phyloP scores from a whole-genome alignment of 169 alveolate genomes.

The Plasmodium falciparum region DNA sequence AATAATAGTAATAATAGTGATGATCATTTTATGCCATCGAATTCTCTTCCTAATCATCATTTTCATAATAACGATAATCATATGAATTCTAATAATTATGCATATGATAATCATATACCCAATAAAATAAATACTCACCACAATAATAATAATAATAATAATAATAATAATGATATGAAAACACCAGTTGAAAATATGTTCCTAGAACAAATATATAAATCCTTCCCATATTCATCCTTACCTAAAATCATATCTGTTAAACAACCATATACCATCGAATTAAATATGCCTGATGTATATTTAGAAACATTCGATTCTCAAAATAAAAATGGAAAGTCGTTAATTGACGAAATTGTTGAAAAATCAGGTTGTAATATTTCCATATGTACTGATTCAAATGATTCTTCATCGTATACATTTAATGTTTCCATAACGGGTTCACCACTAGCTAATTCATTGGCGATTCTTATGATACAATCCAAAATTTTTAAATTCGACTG shows the following conservation, averaged over 20 bases:
- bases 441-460: constrained; percentile 56
- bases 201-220: constrained; percentile 43
- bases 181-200: constrained; percentile 36
- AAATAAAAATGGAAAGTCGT: constrained; percentile 68
- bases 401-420: constrained; percentile 70
- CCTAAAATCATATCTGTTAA: constrained; percentile 63
- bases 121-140: constrained; percentile 1
- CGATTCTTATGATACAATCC: constrained; percentile 69
- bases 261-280: constrained; percentile 72
- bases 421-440: constrained; percentile 72
- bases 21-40: constrained; percentile 11
- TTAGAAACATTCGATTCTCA: constrained; percentile 71
- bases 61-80: constrained; percentile 2
- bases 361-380: constrained; percentile 71
- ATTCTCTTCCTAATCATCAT: constrained; percentile 7
- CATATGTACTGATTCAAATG: constrained; percentile 70
- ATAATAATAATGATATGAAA: constrained; percentile 50
- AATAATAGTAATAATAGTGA: neutral
- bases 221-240: constrained; percentile 47
- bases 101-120: neutral
- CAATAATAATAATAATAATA: constrained; percentile 4
- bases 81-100: neutral
- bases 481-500: constrained; percentile 73
- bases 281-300: constrained; percentile 73
- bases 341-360: constrained; percentile 68